These are phyloP conservation scores for Mycena amicta DNA, from an alignment of 768 basidiomycete genomes.

Conservation along the genomic window DNA sequence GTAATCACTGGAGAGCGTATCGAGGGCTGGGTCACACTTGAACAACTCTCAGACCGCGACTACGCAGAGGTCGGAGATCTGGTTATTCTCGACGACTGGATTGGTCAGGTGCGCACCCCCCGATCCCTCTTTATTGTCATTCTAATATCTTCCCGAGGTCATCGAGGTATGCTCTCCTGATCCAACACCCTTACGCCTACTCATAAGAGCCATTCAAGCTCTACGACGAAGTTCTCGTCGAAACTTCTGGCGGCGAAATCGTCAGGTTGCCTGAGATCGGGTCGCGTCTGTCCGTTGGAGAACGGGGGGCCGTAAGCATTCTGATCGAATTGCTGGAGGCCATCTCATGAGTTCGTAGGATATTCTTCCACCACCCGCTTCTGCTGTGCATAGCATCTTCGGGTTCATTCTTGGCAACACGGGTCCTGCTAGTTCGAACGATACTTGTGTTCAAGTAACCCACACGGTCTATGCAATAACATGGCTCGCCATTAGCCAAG, in stretches of 20 bases:
- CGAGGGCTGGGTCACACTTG: slow-evolving; percentile 62
- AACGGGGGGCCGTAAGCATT: slow-evolving; percentile 73
- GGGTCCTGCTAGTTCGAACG: slow-evolving; percentile 45
- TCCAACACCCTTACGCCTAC: slow-evolving; percentile 16
- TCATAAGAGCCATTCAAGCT: slow-evolving; percentile 47
- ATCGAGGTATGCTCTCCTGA: slow-evolving; percentile 61
- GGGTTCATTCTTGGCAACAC: slow-evolving; percentile 47
- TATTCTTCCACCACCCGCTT: slow-evolving; percentile 59
- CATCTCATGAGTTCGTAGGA: slow-evolving; percentile 61
- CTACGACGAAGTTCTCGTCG: slow-evolving; percentile 80
- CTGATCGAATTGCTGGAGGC: slow-evolving; percentile 18
- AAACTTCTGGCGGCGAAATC: slow-evolving; percentile 64
- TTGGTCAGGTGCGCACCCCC: slow-evolving; percentile 71
- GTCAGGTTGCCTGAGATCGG: slow-evolving; percentile 77
- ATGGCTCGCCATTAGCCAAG: slow-evolving; percentile 89
- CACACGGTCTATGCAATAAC: slow-evolving; percentile 80
- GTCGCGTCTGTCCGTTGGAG: slow-evolving; percentile 74
- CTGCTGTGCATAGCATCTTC: slow-evolving; percentile 47
- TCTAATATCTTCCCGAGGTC: slow-evolving; percentile 45
- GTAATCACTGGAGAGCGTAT: slow-evolving; percentile 65
- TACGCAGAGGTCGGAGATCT: slow-evolving; percentile 80
- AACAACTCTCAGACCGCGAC: slow-evolving; percentile 57
- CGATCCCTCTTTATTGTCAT: background rate
- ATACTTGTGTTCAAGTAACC: slow-evolving; percentile 71
- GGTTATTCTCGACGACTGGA: slow-evolving; percentile 83